Conservation (phyloP, 768 basidiomycete species). For the Hortiboletus flavorubellus region DNA sequence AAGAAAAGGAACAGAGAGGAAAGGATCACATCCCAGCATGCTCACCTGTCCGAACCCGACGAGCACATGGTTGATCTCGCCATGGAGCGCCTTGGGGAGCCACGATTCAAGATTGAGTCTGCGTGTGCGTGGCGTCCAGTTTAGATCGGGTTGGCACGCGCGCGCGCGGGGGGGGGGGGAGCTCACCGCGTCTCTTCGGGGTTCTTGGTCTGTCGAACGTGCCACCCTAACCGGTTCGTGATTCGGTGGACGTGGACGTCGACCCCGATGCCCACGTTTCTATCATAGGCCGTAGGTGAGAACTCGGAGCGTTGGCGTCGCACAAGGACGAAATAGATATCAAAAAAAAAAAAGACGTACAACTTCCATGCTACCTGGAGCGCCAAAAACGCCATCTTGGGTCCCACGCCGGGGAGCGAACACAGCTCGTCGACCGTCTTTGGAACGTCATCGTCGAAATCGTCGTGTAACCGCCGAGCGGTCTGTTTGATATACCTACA, state of each 20-base stretch:
- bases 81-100: constrained; percentile 71
- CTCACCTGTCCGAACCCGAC: constrained; percentile 83
- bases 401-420: constrained; percentile 86
- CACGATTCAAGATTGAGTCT: constrained; percentile 81
- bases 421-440: constrained; percentile 86
- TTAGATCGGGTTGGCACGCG: not conserved
- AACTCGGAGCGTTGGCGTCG: not conserved
- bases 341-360: constrained; percentile 43
- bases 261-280: constrained; percentile 89
- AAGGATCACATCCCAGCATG: not conserved
- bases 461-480: constrained; percentile 62
- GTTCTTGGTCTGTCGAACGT: constrained; percentile 74
- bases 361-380: constrained; percentile 84
- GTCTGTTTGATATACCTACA: constrained; percentile 71
- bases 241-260: constrained; percentile 97
- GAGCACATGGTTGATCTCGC: constrained; percentile 74
- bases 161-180: not conserved
- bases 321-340: too few relatives aligned
- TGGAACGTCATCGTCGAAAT: constrained; percentile 82
- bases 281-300: constrained; percentile 23
- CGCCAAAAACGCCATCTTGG: constrained; percentile 92
- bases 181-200: constrained; percentile 88
- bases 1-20: not conserved
- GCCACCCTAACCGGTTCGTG: constrained; percentile 92
- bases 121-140: constrained; percentile 20